A percentile compares a stretch with the other conserved stretches of the same genome.
These are phyloP conservation scores for Fusarium multiceps DNA, from an alignment of 2,329 filamentous ascomycete genomes.

Conservation along the genomic window DNA sequence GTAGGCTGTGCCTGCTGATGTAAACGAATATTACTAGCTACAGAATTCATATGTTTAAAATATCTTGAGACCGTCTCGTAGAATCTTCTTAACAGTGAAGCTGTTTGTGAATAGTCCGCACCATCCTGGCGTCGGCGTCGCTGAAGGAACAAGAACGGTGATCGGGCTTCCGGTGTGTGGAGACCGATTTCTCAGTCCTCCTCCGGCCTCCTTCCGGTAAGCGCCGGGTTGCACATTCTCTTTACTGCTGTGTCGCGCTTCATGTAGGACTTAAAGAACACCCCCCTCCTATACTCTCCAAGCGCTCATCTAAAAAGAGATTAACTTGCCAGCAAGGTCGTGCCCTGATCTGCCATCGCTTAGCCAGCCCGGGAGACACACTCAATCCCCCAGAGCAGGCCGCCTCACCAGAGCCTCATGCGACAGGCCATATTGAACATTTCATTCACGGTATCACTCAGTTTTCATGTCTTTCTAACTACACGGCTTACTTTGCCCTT, in stretches of 20 bases:
- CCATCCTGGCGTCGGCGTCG: background rate
- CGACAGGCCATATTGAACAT: too few relatives aligned
- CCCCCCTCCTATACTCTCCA: background rate
- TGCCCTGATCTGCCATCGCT: rapidly evolving
- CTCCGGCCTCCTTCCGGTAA: background rate
- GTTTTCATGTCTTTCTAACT: too few relatives aligned
- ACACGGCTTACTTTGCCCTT: too few relatives aligned
- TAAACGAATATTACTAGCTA: constrained; percentile 28
- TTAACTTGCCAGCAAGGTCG: background rate
- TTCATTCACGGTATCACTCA: too few relatives aligned
- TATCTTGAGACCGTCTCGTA: rapidly evolving
- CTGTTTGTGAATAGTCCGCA: background rate
- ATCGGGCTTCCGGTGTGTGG: background rate
- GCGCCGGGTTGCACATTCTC: background rate
- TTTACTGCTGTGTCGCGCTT: too few relatives aligned
- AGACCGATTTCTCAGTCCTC: background rate
- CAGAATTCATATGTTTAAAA: constrained; percentile 13
- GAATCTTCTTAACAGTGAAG: background rate
- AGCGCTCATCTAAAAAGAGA: too few relatives aligned
- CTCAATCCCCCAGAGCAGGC: too few relatives aligned
- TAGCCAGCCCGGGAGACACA: too few relatives aligned
- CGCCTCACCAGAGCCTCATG: too few relatives aligned
- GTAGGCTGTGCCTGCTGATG: constrained; percentile 31
- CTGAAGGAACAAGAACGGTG: background rate
- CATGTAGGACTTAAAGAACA: background rate